A percentile compares a stretch with the other conserved stretches of the same genome.
phyloP scores from a whole-genome alignment of 108 stramenopile genomes.

The Cyclotella kingstonii region DNA sequence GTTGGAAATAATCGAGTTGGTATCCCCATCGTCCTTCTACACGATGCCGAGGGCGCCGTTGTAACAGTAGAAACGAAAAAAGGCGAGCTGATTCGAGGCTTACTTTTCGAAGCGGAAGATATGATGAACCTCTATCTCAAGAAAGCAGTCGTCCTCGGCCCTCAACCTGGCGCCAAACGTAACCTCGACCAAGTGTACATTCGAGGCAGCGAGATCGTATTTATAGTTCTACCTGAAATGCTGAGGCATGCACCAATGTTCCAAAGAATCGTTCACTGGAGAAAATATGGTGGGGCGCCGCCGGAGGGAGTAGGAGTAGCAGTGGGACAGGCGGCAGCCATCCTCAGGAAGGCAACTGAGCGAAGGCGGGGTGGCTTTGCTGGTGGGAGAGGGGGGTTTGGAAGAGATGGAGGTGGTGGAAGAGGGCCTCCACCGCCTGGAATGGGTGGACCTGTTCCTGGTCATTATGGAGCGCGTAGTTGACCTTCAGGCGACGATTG shows the following conservation, averaged over 20 bases:
- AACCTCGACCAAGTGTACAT: slow-evolving; percentile 78
- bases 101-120: slow-evolving; percentile 89
- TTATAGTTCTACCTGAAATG: slow-evolving; percentile 85
- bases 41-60: slow-evolving; percentile 86
- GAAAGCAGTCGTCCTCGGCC: slow-evolving; percentile 68
- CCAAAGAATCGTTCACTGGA: slow-evolving; percentile 85
- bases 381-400: slow-evolving; percentile 62
- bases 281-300: slow-evolving; percentile 88
- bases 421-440: too few species aligned
- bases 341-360: slow-evolving; percentile 82
- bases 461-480: slow-evolving; percentile 34
- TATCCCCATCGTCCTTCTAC: slow-evolving; percentile 86
- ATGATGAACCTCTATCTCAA: slow-evolving; percentile 89
- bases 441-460: slow-evolving; percentile 17
- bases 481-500: slow-evolving; percentile 13
- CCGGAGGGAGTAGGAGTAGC: slow-evolving; percentile 88
- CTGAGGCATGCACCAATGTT: slow-evolving; percentile 90
- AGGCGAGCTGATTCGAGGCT: slow-evolving; percentile 80
- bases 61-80: slow-evolving; percentile 83
- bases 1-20: slow-evolving; percentile 89
- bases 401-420: slow-evolving; percentile 50
- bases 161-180: slow-evolving; percentile 59
- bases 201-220: slow-evolving; percentile 79
- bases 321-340: slow-evolving; percentile 88
- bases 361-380: slow-evolving; percentile 61